Conservation (phyloP, 177 flowering plant genomes). For the Vitis hybrid region DNA sequence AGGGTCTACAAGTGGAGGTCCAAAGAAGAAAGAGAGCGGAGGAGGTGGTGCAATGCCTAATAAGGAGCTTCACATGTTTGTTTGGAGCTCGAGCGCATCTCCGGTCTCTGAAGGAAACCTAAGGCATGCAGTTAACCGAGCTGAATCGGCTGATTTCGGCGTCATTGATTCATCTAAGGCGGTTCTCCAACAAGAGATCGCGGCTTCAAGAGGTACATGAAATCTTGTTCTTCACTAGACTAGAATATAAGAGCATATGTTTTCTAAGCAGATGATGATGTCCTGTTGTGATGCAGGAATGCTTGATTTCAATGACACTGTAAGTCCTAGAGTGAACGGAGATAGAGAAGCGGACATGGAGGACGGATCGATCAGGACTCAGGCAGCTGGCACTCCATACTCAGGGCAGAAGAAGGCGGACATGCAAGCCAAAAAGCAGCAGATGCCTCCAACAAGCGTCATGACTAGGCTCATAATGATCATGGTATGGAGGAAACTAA, state of each 20-base stretch:
- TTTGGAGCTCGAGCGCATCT: conserved; percentile 60
- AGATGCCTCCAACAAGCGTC: conserved; percentile 60
- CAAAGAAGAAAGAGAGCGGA: conserved; percentile 21
- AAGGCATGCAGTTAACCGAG: conserved; percentile 29
- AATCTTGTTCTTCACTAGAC: not conserved
- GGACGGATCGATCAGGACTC: conserved; percentile 20
- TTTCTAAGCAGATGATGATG: not conserved
- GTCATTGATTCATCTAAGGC: conserved; percentile 30
- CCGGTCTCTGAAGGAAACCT: conserved; percentile 46
- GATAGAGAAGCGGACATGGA: conserved; percentile 22
- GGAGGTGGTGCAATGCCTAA: conserved; percentile 8
- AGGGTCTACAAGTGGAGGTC: conserved; percentile 25
- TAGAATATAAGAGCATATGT: too few relatives aligned
- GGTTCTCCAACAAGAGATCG: conserved; percentile 28
- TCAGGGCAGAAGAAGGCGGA: conserved; percentile 17
- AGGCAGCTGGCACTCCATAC: conserved; percentile 22
- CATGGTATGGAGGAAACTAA: conserved; percentile 65
- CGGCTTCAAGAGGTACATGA: conserved; percentile 33
- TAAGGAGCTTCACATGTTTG: conserved; percentile 60
- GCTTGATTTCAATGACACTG: conserved; percentile 19
- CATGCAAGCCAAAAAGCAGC: conserved; percentile 23
- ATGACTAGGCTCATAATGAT: conserved; percentile 56
- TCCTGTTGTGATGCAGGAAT: conserved; percentile 7
- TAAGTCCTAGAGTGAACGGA: conserved; percentile 20
- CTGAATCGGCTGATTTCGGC: conserved; percentile 34